Evolutionary conservation across 352 stramenopile genomes (phyloP).

Genomic region (Phytopythium chamaehyphon): DNA sequence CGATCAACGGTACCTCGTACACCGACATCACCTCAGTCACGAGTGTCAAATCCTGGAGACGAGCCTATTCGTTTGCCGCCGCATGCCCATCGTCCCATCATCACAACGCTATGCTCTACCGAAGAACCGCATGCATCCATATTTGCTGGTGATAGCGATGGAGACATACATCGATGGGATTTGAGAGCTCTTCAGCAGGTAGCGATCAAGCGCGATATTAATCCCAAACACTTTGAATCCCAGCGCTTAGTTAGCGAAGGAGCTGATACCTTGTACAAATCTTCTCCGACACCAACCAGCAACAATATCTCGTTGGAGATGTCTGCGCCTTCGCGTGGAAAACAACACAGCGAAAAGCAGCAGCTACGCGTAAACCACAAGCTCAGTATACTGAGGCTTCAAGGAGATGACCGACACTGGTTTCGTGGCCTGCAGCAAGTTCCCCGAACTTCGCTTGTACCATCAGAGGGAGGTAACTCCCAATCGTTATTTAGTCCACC

Average conservation of each 20-base stretch:
- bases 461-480: no score
- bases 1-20: neutral
- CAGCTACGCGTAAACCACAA: neutral
- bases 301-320: no score
- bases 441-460: neutral
- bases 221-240: neutral
- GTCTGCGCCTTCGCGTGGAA: no score
- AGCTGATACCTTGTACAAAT: no score
- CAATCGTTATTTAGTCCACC: no score
- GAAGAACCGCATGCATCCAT: constrained; percentile 11
- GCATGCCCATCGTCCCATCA: neutral
- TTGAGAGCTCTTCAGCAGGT: constrained; percentile 12
- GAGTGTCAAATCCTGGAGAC: neutral
- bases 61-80: neutral
- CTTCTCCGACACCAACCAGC: no score
- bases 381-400: constrained; percentile 1
- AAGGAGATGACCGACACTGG: constrained; percentile 1
- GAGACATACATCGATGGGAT: constrained; percentile 17
- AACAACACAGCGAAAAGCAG: neutral
- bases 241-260: neutral
- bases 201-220: constrained; percentile 15
- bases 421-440: neutral
- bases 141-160: constrained; percentile 10
- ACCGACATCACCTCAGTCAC: neutral
- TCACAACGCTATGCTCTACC: constrained; percentile 27